Conservation (phyloP, 1,284 basidiomycete species). For the Hypsizygus ulmarius region DNA sequence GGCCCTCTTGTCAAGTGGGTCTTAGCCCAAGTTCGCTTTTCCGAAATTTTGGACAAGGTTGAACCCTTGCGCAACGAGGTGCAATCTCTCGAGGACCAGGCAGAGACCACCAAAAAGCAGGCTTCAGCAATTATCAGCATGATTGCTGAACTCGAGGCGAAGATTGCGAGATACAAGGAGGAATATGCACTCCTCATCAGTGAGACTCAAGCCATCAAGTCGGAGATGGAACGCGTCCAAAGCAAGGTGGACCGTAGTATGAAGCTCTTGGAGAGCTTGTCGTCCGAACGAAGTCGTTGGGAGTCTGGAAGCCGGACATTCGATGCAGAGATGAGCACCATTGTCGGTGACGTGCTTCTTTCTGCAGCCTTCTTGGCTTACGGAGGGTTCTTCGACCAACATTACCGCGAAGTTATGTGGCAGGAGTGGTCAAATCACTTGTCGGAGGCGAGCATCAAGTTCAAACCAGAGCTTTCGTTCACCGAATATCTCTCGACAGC, state of each 20-base stretch:
- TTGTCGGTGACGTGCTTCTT: conserved; percentile 94
- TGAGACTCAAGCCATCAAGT: conserved; percentile 96
- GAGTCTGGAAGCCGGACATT: conserved; percentile 94
- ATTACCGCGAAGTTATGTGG: conserved; percentile 97
- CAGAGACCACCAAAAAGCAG: conserved; percentile 91
- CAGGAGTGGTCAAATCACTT: conserved; percentile 92
- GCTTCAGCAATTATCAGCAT: conserved; percentile 88
- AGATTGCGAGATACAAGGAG: conserved; percentile 94
- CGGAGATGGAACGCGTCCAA: conserved; percentile 97
- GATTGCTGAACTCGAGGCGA: conserved; percentile 90
- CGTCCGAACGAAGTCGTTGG: conserved; percentile 95
- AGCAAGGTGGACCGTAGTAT: conserved; percentile 97
- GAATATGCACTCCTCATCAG: conserved; percentile 98
- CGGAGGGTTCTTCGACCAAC: conserved; percentile 98
- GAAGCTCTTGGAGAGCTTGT: conserved; percentile 91
- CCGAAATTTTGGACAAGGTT: conserved; percentile 97
- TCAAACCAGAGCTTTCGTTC: conserved; percentile 89
- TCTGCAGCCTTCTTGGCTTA: conserved; percentile 98
- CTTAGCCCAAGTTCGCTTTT: conserved; percentile 95
- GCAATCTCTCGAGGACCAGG: conserved; percentile 87
- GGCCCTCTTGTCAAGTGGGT: conserved; percentile 99
- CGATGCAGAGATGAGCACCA: conserved; percentile 98
- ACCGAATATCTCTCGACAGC: conserved; percentile 97
- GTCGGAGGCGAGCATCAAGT: conserved; percentile 86
- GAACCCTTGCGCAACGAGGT: conserved; percentile 97